Evolutionary conservation across 805 yeast species (phyloP), one percentile per base, ranked within the genome.

Genomic region (Teunomyces atbi): DNA sequence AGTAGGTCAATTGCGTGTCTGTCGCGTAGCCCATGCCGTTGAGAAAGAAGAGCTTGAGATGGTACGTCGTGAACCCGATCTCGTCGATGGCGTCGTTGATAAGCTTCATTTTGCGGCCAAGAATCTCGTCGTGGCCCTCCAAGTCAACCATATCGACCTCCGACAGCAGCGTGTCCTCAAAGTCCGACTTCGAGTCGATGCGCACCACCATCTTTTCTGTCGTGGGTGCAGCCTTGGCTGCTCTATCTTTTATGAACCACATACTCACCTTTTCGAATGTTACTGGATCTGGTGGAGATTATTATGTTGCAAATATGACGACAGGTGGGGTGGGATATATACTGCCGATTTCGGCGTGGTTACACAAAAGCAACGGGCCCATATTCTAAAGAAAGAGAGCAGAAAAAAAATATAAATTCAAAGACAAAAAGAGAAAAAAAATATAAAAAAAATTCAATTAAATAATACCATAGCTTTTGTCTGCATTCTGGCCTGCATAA

Each of bases 41-140:
- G 11, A 68, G 47, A 45, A 65, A 55, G 44, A 68, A 66, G 20
- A 66, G 50, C 50, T 66, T 66, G 46, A 64, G 54, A 46, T 66
- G 73, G 49, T 64, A 68, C 70, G 77, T 72, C 1, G 86, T 80
- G 62, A 81, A 78, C 4, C 71, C 71, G 15, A 67, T 65, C 46
- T 66, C 68, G 45, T 65, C 69, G 18, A 67, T 60, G 16, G 71
- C 64, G 45, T 60, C 52, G 43, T 64, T 62, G 42, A 68, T 55
- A 7, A 65, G 48, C 40, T 48, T 51, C 61, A 66, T 61, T 41
- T 66, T 66, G 27, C 52, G 54, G 32, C 50, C 50, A 30, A 64
- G 43, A n/a, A 48, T 36, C 23, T n/a, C 40, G 30, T 54, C 61
- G 18, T 47, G 40, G 33, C 45, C 51, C 13, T 49, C 51, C 36